Conservation (phyloP, 2,329 filamentous ascomycete genomes). For the Colletotrichum sp. region DNA sequence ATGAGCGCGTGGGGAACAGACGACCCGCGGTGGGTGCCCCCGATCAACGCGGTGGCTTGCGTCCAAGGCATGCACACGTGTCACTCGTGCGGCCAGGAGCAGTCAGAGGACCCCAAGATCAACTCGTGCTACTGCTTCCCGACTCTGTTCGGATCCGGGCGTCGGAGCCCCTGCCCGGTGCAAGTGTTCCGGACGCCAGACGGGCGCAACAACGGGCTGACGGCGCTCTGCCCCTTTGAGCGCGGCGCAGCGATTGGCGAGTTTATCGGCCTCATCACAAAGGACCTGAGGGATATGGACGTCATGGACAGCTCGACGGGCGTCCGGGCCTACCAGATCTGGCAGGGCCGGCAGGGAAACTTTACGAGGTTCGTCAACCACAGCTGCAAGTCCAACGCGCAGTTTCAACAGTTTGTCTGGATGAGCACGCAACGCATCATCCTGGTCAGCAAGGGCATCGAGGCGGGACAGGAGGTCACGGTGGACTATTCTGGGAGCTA, state of each 20-base stretch:
- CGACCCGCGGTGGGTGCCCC: slow-evolving; percentile 50
- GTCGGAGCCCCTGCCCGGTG: slow-evolving; percentile 38
- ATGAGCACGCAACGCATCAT: slow-evolving; percentile 58
- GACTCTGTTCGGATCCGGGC: slow-evolving; percentile 47
- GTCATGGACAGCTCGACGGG: slow-evolving; percentile 55
- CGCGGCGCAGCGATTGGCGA: slow-evolving; percentile 58
- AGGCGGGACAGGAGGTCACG: slow-evolving; percentile 58
- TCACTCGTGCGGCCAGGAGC: slow-evolving; percentile 48
- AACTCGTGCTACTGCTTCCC: slow-evolving; percentile 61
- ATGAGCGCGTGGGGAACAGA: slow-evolving; percentile 50
- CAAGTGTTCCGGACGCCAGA: slow-evolving; percentile 57
- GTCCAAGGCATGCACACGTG: slow-evolving; percentile 33
- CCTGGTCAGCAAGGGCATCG: slow-evolving; percentile 59
- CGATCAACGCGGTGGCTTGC: slow-evolving; percentile 27
- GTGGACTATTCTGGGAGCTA: slow-evolving; percentile 65
- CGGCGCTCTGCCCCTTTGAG: slow-evolving; percentile 52
- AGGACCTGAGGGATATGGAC: slow-evolving; percentile 54
- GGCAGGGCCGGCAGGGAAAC: slow-evolving; percentile 60
- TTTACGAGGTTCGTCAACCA: slow-evolving; percentile 66
- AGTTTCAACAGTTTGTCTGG: slow-evolving; percentile 63
- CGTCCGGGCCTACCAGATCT: slow-evolving; percentile 56
- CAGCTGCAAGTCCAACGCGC: slow-evolving; percentile 61
- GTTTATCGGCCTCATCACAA: slow-evolving; percentile 60
- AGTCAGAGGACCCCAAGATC: slow-evolving; percentile 51
- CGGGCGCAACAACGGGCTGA: slow-evolving; percentile 59